Evolutionary conservation across 495 filamentous ascomycete species (phyloP).

Genomic region (Pseudomonodictys pantanalensis): DNA sequence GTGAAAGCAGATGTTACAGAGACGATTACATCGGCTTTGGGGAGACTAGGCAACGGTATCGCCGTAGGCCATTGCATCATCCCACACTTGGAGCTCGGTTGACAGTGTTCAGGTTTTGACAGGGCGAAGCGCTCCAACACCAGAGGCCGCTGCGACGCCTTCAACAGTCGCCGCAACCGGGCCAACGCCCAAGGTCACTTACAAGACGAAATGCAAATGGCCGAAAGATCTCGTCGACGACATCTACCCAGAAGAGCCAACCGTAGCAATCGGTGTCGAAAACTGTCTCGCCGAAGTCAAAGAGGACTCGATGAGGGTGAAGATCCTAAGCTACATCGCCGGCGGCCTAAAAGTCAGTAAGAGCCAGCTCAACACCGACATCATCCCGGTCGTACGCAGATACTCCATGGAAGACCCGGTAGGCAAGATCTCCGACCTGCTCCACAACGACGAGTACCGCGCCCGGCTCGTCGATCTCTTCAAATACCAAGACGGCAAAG

Average conservation of each 20-base stretch:
- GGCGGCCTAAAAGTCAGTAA: background rate
- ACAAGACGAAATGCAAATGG: background rate
- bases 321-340: background rate
- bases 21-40: background rate
- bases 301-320: background rate
- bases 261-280: background rate
- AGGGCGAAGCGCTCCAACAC: too few species aligned
- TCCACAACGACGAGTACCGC: background rate
- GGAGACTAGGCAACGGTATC: background rate
- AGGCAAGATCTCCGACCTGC: background rate
- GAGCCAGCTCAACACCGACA: background rate
- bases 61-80: too few species aligned
- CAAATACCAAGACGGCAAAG: background rate
- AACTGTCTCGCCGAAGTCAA: background rate
- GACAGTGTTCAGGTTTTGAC: too few species aligned
- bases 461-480: background rate
- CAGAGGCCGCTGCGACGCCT: too few species aligned
- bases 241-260: slow-evolving; percentile 1
- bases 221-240: background rate
- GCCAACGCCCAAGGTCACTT: too few species aligned
- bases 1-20: too few species aligned
- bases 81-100: too few species aligned
- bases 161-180: too few species aligned
- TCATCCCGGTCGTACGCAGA: background rate
- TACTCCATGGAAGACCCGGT: background rate